These are phyloP conservation scores for Phytophthora rubi DNA, from an alignment of 352 stramenopile species.

Conservation along the genomic window DNA sequence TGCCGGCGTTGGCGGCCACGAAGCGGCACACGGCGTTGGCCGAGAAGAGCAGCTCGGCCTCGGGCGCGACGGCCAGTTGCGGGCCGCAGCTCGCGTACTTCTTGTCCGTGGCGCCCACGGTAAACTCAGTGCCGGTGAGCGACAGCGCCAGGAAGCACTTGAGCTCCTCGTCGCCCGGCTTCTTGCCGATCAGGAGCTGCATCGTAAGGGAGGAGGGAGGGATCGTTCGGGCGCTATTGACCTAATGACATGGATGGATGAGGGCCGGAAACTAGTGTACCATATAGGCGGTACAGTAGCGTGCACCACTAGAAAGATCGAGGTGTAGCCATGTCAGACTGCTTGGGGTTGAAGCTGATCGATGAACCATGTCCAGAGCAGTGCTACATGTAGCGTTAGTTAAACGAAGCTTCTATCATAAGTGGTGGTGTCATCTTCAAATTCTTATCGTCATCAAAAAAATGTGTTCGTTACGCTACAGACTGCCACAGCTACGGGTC, in stretches of 20 bases:
- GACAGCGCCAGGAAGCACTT: conserved; percentile 83
- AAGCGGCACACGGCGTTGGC: conserved; percentile 84
- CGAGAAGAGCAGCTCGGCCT: conserved; percentile 64
- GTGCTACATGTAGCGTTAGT: too few relatives aligned
- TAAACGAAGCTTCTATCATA: too few relatives aligned
- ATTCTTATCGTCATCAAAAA: neutral
- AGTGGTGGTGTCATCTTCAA: too few relatives aligned
- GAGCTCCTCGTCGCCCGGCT: conserved; percentile 72
- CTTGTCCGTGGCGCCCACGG: conserved; percentile 58
- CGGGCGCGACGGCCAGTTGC: conserved; percentile 49
- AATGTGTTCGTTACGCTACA: too few relatives aligned
- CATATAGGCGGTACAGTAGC: conserved; percentile 5
- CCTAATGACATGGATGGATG: conserved; percentile 36
- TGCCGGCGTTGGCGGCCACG: conserved; percentile 53
- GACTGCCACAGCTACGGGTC: neutral
- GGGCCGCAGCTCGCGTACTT: conserved; percentile 65
- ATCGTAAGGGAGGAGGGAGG: conserved; percentile 32
- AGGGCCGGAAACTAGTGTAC: conserved; percentile 8
- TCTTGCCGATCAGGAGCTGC: conserved; percentile 75
- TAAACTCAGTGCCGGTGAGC: conserved; percentile 51
- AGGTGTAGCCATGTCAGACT: conserved; percentile 6
- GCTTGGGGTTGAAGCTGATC: neutral
- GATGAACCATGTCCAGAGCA: too few relatives aligned
- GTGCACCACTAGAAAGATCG: conserved; percentile 20
- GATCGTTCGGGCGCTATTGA: conserved; percentile 1